Base-by-base conservation (phyloP, 1,284 basidiomycete genomes). In the Rhodofomes roseus region DNA sequence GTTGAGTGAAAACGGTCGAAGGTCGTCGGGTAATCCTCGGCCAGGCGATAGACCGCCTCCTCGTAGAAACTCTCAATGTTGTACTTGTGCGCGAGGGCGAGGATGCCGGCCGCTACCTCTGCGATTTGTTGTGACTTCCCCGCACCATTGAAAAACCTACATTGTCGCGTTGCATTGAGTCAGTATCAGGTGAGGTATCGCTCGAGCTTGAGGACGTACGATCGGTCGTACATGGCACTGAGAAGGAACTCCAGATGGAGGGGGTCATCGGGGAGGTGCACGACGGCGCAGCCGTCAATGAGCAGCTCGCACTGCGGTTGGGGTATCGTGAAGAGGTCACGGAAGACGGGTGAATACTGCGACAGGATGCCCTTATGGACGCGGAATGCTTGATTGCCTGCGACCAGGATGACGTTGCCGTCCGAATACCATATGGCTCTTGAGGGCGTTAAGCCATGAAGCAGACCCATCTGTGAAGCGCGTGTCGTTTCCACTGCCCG, bases 351-450 rank as follows among this genome's bases (percentile, higher is more conserved):
- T 2, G 66, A 70, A 41, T 63, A 62, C 16, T 59, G 56, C 3
- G 56, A 27, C 11, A 70, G 59, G 20, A 66, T n/a, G 25, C 63
- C 56, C 27, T 50, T 60, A 55, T 66, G 62, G 0, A 69, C 66
- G n/a, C 63, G 58, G 52, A 67, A 70, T 4, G 31, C 58, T 27
- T 43, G 54, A n/a, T 41, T 50, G 18, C 54, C 56, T 1, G 68
- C 60, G 11, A 65, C 40, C 29, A 70, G 57, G 12, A 71, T 56
- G n/a, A 71, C 36, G 50, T 63, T 70, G 1, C 70, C 68, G 37
- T 71, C 70, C 7, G 61, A 57, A 44, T 54, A 65, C 68, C 68
- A 70, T 7, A 70, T 51, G 14, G 63, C 59, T 16, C 54, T 16
- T 16, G 37, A 39, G 16, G 14, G 37, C 16, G 37, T 39, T 14